Evolutionary conservation across 1,139 yeast species (phyloP).

Genomic region (Suhomyces yuchorum): DNA sequence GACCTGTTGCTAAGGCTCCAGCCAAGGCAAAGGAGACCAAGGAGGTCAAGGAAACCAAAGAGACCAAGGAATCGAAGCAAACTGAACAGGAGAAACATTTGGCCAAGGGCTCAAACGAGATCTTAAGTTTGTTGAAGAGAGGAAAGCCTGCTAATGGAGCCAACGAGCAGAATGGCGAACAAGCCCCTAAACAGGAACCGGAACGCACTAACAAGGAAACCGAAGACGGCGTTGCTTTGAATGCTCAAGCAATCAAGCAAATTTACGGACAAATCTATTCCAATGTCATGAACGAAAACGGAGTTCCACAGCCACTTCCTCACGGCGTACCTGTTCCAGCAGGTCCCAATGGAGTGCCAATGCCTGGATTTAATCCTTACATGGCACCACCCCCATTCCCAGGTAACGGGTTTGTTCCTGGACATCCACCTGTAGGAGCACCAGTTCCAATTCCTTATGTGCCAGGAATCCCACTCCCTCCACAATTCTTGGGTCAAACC

Average conservation of each 20-base stretch:
- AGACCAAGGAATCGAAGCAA: constrained; percentile 18
- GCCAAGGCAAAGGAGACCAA: constrained; percentile 23
- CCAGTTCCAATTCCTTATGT: constrained; percentile 22
- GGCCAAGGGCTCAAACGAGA: constrained; percentile 25
- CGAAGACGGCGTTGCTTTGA: constrained; percentile 28
- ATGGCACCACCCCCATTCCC: constrained; percentile 11
- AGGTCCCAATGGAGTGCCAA: constrained; percentile 1
- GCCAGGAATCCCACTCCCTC: constrained; percentile 38
- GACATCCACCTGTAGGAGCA: constrained; percentile 12
- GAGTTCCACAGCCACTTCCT: constrained; percentile 15
- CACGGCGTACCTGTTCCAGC: constrained; percentile 12
- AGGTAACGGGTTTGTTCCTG: constrained; percentile 14
- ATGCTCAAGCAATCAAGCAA: constrained; percentile 47
- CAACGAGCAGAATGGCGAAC: constrained; percentile 12
- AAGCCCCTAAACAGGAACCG: constrained; percentile 17
- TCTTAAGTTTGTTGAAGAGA: constrained; percentile 31
- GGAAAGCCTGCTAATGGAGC: constrained; percentile 20
- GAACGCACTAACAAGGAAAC: constrained; percentile 30
- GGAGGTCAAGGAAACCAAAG: neutral
- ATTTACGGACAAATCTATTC: constrained; percentile 53
- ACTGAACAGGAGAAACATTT: constrained; percentile 12
- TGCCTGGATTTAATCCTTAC: constrained; percentile 4
- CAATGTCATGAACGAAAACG: constrained; percentile 45
- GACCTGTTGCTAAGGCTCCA: constrained; percentile 25
- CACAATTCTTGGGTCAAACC: constrained; percentile 32